These are phyloP conservation scores for Sinapis alba DNA, from an alignment of 441 rosid species.

Conservation along the genomic window DNA sequence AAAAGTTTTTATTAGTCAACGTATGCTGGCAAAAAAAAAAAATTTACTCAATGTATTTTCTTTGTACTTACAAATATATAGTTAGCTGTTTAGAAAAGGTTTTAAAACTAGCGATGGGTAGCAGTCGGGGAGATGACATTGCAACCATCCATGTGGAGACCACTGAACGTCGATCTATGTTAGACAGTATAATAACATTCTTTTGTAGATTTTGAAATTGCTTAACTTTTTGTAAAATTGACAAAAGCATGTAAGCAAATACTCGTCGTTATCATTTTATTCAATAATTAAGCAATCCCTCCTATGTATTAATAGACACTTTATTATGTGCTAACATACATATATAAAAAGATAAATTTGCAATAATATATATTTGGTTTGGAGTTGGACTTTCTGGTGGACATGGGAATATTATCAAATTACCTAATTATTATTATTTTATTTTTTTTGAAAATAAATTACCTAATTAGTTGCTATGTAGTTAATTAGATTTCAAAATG, in stretches of 20 bases:
- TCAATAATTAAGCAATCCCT: neutral
- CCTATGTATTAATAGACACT: neutral
- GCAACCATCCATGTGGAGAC: constrained; percentile 14
- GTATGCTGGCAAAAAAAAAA: too few relatives aligned
- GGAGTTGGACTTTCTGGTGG: neutral
- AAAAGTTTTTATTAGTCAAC: neutral
- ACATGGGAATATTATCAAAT: neutral
- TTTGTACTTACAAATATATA: neutral
- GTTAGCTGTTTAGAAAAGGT: neutral
- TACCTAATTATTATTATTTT: too few relatives aligned
- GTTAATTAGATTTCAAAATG: neutral
- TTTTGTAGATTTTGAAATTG: constrained; percentile 5
- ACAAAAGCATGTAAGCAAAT: neutral
- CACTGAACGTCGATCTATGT: neutral
- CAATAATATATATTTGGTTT: neutral
- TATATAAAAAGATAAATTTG: neutral
- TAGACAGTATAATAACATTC: neutral
- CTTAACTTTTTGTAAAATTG: neutral
- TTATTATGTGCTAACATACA: neutral
- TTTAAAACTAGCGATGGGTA: neutral
- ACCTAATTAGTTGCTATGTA: constrained; percentile 6
- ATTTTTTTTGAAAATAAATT: too few relatives aligned
- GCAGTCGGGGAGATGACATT: neutral
- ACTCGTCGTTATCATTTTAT: neutral
- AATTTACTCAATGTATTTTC: neutral